Base-by-base conservation (phyloP, 2,329 filamentous ascomycete species). In the Aspergillus piperis region DNA sequence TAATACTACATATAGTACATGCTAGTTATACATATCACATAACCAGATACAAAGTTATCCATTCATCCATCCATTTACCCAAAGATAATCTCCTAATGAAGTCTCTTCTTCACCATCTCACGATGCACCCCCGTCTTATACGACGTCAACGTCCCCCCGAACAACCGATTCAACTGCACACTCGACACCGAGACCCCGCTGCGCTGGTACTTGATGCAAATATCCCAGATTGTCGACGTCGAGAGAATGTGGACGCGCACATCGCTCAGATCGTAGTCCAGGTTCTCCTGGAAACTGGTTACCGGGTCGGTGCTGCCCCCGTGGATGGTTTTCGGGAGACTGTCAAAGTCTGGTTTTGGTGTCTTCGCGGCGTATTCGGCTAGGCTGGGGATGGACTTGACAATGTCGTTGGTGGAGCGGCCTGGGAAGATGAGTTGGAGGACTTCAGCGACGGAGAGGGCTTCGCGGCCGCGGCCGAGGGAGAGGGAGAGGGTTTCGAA, bases 201-300 rank as follows among this genome's bases (percentile, higher is more conserved):
- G 7, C 68, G 65, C 23, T 76, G 66, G 59, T 77, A 80, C 55
- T 77, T 74, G 11, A 75, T 17, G 6, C 70, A 64, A 25, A 80
- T 64, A 36, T 76, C 75, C 70, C 75, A 71, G 15, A 78, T 30
- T 3, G 73, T 70, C 2, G 61, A 58, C 3, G 65, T 47, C 0
- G 75, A 70, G 1, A 80, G 57, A 8, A 58, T 57, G 2, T 75
- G 73, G 1, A 73, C 36, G 17, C 72, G 70, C 13, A 74, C 60
- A 10, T 68, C 66, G 7, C 64, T 69, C 3, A 78, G 54, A 58
- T 78, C 70, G 54, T 73, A 73, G 32, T 77, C 68, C 2, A 78
- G 62, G 38, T 72, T 70, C 53, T 72, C 69, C 60, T 71, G 67
- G 62, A 69, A 70, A 42, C 60, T 64, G 2, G 55, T 21, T 10